Evolutionary conservation across 139 green algal species (phyloP).

Genomic region (Chlamydomonas schloesseri): DNA sequence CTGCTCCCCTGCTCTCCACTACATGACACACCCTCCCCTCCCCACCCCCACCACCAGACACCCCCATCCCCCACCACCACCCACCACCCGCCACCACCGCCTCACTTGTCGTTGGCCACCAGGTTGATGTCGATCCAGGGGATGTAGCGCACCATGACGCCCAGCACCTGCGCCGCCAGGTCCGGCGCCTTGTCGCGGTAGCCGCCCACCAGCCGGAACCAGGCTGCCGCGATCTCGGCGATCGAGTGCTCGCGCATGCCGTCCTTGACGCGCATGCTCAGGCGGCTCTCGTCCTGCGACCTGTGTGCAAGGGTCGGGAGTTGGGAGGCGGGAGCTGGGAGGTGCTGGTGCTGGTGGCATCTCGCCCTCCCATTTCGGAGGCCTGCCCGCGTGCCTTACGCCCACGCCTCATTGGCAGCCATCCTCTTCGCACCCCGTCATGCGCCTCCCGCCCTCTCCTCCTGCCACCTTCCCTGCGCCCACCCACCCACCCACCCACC

Average conservation of each 20-base stretch:
- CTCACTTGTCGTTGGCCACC: slow-evolving; percentile 86
- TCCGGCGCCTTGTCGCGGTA: slow-evolving; percentile 65
- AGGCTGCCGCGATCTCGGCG: slow-evolving; percentile 79
- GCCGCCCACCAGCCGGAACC: slow-evolving; percentile 71
- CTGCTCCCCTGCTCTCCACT: background rate
- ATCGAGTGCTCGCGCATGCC: slow-evolving; percentile 93
- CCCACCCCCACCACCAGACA: background rate
- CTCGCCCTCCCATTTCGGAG: too few species aligned
- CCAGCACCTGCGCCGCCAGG: slow-evolving; percentile 77
- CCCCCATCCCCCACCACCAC: background rate
- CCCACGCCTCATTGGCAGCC: too few species aligned
- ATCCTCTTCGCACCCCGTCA: too few species aligned
- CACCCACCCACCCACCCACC: background rate
- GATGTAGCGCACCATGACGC: slow-evolving; percentile 83
- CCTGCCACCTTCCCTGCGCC: background rate
- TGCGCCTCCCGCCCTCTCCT: background rate
- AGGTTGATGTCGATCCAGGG: slow-evolving; percentile 96
- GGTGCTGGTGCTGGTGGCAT: background rate
- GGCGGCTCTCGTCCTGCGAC: slow-evolving; percentile 79
- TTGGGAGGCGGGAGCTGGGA: background rate
- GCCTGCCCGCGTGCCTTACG: too few species aligned
- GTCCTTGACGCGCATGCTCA: slow-evolving; percentile 94
- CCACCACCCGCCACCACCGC: background rate
- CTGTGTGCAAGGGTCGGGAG: slow-evolving; percentile 34
- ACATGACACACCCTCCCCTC: background rate